These are phyloP conservation scores for Candida frijolesensis DNA, from an alignment of 1,139 yeast genomes.

Conservation along the genomic window DNA sequence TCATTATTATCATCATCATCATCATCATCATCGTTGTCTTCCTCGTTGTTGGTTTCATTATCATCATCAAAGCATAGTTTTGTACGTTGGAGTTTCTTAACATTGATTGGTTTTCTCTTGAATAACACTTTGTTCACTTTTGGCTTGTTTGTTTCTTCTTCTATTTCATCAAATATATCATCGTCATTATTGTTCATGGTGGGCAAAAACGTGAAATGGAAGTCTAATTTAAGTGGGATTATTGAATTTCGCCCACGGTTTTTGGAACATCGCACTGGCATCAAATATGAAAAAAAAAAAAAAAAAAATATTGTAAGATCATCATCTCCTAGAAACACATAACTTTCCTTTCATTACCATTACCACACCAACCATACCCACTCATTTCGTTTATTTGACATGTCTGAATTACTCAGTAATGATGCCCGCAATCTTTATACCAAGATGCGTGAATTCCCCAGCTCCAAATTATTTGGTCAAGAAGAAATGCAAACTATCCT, in stretches of 20 bases:
- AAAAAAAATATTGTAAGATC: conserved; percentile 8
- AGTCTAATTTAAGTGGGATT: too few species aligned
- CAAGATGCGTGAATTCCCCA: conserved; percentile 55
- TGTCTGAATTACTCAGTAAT: conserved; percentile 36
- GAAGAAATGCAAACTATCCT: conserved; percentile 55
- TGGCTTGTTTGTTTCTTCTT: conserved; percentile 6
- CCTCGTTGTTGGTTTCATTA: conserved; percentile 8
- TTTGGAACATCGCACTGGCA: not conserved
- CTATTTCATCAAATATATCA: conserved; percentile 9
- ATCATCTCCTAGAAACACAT: not conserved
- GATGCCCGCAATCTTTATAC: conserved; percentile 58
- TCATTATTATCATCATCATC: conserved; percentile 9
- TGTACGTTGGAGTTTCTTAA: conserved; percentile 8
- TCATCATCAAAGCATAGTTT: conserved; percentile 10
- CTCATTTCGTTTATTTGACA: conserved; percentile 5
- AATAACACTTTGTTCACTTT: conserved; percentile 5
- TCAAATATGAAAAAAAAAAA: conserved; percentile 1
- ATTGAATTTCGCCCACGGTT: too few species aligned
- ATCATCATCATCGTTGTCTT: conserved; percentile 11
- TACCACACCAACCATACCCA: not conserved
- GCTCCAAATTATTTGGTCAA: conserved; percentile 55
- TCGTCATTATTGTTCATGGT: conserved; percentile 5
- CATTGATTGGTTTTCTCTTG: conserved; percentile 6
- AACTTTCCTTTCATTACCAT: not conserved
- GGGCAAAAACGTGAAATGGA: too few species aligned